Percentiles rank a stretch among this genome's conserved stretches.
These are phyloP conservation scores for Cryomyces antarcticus DNA, from an alignment of 495 filamentous ascomycete genomes.

Conservation along the genomic window DNA sequence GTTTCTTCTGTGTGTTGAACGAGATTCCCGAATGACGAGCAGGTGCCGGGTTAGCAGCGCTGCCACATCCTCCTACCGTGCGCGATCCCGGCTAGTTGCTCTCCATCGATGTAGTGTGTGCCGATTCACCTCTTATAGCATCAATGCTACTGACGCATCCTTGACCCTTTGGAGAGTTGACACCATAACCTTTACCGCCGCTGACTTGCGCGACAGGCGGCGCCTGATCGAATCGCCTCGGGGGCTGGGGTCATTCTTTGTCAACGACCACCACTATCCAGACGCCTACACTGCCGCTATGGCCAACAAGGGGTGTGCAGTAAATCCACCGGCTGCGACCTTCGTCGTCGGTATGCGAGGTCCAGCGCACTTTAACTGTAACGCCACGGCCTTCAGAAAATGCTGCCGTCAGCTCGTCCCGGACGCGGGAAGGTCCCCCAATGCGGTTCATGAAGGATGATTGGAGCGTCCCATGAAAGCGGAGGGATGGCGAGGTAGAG, in stretches of 20 bases:
- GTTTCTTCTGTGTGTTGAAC: too few species aligned
- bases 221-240: neutral
- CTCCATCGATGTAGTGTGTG: too few species aligned
- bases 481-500: conserved; percentile 42
- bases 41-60: too few species aligned
- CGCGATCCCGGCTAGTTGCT: too few species aligned
- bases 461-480: conserved; percentile 43
- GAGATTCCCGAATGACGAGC: too few species aligned
- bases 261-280: conserved; percentile 50
- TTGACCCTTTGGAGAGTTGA: too few species aligned
- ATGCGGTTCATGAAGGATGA: conserved; percentile 39
- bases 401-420: conserved; percentile 31
- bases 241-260: conserved; percentile 17
- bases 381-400: conserved; percentile 34
- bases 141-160: too few species aligned
- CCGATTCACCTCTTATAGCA: too few species aligned
- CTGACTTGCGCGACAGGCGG: too few species aligned
- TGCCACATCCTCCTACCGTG: too few species aligned
- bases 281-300: conserved; percentile 37
- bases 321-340: conserved; percentile 40
- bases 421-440: conserved; percentile 30
- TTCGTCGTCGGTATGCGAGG: conserved; percentile 14
- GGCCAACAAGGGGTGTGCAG: conserved; percentile 39
- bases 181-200: too few species aligned
- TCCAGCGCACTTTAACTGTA: conserved; percentile 41